A percentile compares a stretch with the other conserved stretches of the same genome.
These are phyloP conservation scores for Pyrus pyrifolia DNA, from an alignment of 306 rosid species.

Conservation along the genomic window DNA sequence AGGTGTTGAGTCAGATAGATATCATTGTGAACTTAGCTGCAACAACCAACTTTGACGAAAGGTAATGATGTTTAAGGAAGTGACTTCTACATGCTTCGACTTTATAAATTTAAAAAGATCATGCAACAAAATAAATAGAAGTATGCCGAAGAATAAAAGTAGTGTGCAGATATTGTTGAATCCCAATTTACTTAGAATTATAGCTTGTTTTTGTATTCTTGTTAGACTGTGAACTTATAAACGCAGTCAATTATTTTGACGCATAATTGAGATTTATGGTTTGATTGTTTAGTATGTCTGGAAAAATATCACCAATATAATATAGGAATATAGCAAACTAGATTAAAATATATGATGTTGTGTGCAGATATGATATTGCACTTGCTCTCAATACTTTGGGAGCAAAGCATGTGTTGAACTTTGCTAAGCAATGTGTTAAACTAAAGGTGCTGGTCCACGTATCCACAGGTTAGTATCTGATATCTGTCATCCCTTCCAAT, in stretches of 20 bases:
- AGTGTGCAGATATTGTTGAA: not conserved
- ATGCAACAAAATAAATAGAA: not conserved
- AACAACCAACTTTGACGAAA: conserved; percentile 69
- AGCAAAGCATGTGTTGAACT: conserved; percentile 47
- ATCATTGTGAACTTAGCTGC: conserved; percentile 71
- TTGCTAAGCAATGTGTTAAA: conserved; percentile 50
- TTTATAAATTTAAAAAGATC: not conserved
- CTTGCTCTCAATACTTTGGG: conserved; percentile 58
- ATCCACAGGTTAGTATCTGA: conserved; percentile 55
- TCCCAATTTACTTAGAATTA: not conserved
- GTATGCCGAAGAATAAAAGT: not conserved
- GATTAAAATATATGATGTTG: not conserved
- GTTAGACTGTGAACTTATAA: too few relatives aligned
- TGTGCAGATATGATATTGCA: conserved; percentile 57
- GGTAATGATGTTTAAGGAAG: conserved; percentile 23
- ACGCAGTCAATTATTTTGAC: too few relatives aligned
- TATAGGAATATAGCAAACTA: not conserved
- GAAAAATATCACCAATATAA: not conserved
- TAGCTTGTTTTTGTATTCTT: not conserved
- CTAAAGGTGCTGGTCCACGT: conserved; percentile 57
- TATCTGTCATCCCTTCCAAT: not conserved
- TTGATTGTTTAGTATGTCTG: not conserved
- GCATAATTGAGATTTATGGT: too few relatives aligned
- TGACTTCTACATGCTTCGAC: not conserved
- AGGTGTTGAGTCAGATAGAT: conserved; percentile 39